Evolutionary conservation across 1,284 basidiomycete species (phyloP), one percentile per base, ranked within the genome.

Genomic region (Testicularia cyperi): DNA sequence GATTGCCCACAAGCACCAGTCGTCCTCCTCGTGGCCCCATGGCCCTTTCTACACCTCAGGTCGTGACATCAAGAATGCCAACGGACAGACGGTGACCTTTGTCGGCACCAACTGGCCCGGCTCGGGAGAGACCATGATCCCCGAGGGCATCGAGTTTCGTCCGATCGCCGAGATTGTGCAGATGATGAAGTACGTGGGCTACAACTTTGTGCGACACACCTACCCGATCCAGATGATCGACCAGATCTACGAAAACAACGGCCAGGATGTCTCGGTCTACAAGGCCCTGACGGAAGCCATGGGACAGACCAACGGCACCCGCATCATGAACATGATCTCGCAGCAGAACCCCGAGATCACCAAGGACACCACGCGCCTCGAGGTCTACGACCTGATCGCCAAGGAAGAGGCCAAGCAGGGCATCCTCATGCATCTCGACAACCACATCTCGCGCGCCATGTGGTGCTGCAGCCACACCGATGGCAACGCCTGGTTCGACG

Each of bases 221-320:
- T 62, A 56, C 29, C 36, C 58, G 2, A 62, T 62, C 25, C 40
- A 62, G 44, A 55, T 62, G 52, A 47, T 62, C 44, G 58, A 62
- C 37, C 44, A 62, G 47, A 56, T 62, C 52, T 62, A 62, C 36
- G 52, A 55, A 12, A 54, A 54, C 36, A 29, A 39, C 15, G 52
- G 52, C 13, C 28, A 27, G 12, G 58, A 62, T 33, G 39, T 62
- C 30, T 46, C 51, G 8, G 35, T 62, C 3, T 29, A 47, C n/a
- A 25, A 37, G 13, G 36, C 58, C 0, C 30, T 62, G 16, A 26
- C 47, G 8, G 32, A 46, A 10, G 58, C 41, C 12, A 35, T 62
- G 12, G 58, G 52, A 15, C 18, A 39, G 15, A 34, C 34, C 6
- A 56, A 62, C 30, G 58, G 46, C n/a, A 62, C 52, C 6, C 26